Base-by-base conservation (phyloP, 2,329 filamentous ascomycete genomes). In the Aspergillus amoenus region DNA sequence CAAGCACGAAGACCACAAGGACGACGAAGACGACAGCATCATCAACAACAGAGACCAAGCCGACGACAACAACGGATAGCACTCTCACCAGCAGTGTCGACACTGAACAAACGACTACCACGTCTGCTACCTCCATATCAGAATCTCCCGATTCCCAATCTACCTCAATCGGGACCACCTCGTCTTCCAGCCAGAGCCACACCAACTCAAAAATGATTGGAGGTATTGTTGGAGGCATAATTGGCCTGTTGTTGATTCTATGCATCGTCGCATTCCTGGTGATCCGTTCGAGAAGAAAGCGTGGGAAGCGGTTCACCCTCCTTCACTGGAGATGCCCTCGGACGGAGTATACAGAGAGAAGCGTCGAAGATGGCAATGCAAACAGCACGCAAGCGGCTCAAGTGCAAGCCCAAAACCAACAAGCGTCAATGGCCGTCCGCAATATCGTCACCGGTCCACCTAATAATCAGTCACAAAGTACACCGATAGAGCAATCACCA, bases 291-390 rank as follows among this genome's bases (percentile, higher is more conserved):
- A 49, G 39, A 27, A 57, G 56, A 32, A 45, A 52, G 39, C 50
- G 52, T 11, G 47, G 43, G 4, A 52, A 43, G 12, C 52, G 43
- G 32, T 61, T 61, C 24, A 55, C 34, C 21, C 50, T 61, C 46
- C 50, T 61, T 40, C 49, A 39, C 24, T 61, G 59, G 59, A 49
- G 46, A 34, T 21, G 27, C 21, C 43, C 15, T 40, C 13, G 22
- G 21, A 12, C 18, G 17, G 27, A 53, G 17, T 32, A 47, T 18
- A 11, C 27, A 27, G 32, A 24, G 41, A 24, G n/a, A 22, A 46
- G 6, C 13, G n/a, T 17, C 13, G 52, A n/a, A 47, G 51, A 15
- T 24, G 55, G 24, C n/a, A 30, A 30, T 30, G 12, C 12, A 49
- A n/a, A 22, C 32, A 21, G 42, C 18, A 53, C 51, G 9, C 27